Base-by-base conservation (phyloP, 2,329 filamentous ascomycete species). In the Phyllosticta citriasiana region DNA sequence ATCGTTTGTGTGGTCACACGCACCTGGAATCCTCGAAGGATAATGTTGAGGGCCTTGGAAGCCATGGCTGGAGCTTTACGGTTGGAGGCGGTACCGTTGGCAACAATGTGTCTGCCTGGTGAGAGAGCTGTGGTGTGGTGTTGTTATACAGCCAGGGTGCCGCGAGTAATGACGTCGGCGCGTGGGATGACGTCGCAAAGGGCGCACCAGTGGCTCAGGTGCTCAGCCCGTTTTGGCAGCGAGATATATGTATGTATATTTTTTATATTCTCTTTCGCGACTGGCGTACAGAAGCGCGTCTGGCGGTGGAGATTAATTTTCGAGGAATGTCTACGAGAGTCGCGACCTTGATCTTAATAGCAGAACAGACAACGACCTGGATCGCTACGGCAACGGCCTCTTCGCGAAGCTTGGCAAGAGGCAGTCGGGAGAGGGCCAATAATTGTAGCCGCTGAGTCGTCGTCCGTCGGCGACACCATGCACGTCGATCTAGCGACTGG, bases 21-120 rank as follows among this genome's bases (percentile, higher is more conserved):
- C 70, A 77, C 77, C 73, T 79, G 66, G 62, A 72, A 70, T 67
- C 64, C 72, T 52, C 77, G 72, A 52, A 79, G 72, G 69, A 70
- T 72, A 63, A 76, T 67, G 60, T 73, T 73, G 40, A 77, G 57
- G 60, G 68, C 67, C 66, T 69, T 70, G 54, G 75, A 76, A 47
- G 74, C 75, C 76, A 78, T 78, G 16, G 33, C 53, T 40, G 57
- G 65, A 61, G 65, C 51, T 60, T 22, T 55, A 53, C 33, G 47
- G 27, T 40, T 19, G 47, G 53, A 25, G 52, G 54, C 24, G 24
- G 26, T 19, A 52, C 9, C 35, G 58, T 25, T 47, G 14, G 40
- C 7, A 16, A 47, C 40, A 47, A 47, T 6, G 40, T 47, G 12
- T 47, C 40, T n/a, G 40, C 40, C 40, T 52, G 25, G 26, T 16